Evolutionary conservation across 805 yeast species (phyloP), one percentile per base, ranked within the genome.

Genomic region (Starmera quercuum): DNA sequence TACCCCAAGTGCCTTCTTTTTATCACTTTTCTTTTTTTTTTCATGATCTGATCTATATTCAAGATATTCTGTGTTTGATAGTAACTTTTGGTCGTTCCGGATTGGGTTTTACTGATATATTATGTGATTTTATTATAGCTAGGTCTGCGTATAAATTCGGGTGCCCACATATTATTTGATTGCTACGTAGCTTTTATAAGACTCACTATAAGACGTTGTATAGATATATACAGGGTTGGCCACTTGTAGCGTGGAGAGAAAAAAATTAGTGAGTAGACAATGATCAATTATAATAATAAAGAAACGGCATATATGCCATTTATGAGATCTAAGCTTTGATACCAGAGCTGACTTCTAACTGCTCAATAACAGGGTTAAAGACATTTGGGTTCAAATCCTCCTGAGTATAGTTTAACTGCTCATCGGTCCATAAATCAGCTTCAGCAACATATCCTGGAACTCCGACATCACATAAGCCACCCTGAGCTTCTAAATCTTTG

Each of bases 401-500:
- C 47, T 81, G 77, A 20, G 71, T 70, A 60, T 80, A 73, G 5
- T 53, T 45, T 59, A 90, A 70, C 58, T 85, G 94, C 38, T 71
- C 74, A 36, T 80, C 83, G 32, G 95, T 85, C 98, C 98, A 92
- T 47, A 90, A 65, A 47, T 86, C 88, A 42, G 71, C 63, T 34
- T 73, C 71, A 14, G 62, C 56, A 20, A 56, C 53, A 15, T 63
- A 63, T 13, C 61, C 59, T 22, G 63, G 57, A 25, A 67, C 76
- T 40, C 95, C 96, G 45, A 87, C 95, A 35, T 95, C 95, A 54
- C 94, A 81, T 45, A 79, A 75, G n/a, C 97, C 96, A 44, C 97
- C 97, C 40, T 64, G 63, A 16, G 61, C 59, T 40, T 72, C 78
- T 88, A 97, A 85, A 52, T 84, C 90, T 31, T 65, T 53, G 31